Conservation (phyloP, 1,284 basidiomycete species). For the Leccinum solheimii region DNA sequence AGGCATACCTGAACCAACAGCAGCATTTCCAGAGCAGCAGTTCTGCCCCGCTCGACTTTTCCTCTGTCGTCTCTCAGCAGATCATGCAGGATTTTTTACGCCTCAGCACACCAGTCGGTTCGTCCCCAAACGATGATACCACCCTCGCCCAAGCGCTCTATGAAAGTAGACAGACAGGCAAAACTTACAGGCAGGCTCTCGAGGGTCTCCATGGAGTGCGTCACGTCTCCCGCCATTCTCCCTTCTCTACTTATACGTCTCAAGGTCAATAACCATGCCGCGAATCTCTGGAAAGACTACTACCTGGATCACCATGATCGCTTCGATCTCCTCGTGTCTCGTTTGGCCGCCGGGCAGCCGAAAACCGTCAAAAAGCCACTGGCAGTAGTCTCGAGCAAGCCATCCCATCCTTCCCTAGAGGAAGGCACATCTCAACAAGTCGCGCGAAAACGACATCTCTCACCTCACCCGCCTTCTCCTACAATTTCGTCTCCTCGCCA, state of each 20-base stretch:
- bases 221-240: slow-evolving; percentile 3
- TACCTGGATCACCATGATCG: slow-evolving; percentile 65
- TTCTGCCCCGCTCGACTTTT: slow-evolving; percentile 23
- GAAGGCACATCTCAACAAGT: slow-evolving; percentile 24
- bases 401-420: slow-evolving; percentile 19
- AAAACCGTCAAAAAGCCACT: slow-evolving; percentile 53
- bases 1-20: slow-evolving; percentile 21
- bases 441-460: slow-evolving; percentile 31
- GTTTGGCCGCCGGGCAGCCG: slow-evolving; percentile 26
- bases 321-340: slow-evolving; percentile 50
- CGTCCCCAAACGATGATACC: slow-evolving; percentile 50
- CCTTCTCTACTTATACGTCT: slow-evolving; percentile 20
- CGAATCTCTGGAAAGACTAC: slow-evolving; percentile 67
- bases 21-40: slow-evolving; percentile 24
- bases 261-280: slow-evolving; percentile 46
- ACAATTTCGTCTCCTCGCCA: slow-evolving; percentile 8
- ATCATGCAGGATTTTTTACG: slow-evolving; percentile 54
- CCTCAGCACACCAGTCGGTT: slow-evolving; percentile 55
- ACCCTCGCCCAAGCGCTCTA: slow-evolving; percentile 48
- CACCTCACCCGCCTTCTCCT: slow-evolving; percentile 11
- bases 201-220: slow-evolving; percentile 45
- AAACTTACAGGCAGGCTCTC: slow-evolving; percentile 44
- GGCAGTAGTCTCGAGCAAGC: slow-evolving; percentile 25
- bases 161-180: slow-evolving; percentile 36
- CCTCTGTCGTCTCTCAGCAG: slow-evolving; percentile 47